Evolutionary conservation across 139 green algal species (phyloP).

Genomic region (Picochlorum sp.): DNA sequence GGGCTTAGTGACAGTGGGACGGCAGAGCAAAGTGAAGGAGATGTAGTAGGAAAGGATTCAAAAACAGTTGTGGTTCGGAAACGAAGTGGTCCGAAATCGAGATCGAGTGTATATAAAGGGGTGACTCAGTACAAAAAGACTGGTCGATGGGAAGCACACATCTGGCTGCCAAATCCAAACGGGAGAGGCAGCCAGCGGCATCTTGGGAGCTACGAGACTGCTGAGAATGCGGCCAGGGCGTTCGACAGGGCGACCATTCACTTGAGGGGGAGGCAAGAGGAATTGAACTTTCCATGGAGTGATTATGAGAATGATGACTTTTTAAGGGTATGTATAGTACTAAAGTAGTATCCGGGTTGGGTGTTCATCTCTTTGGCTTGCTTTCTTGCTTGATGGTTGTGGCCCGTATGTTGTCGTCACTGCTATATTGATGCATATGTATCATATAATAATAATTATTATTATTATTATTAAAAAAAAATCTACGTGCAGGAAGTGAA

Average conservation of each 20-base stretch:
- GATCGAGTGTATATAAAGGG: background rate
- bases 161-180: constrained; percentile 14
- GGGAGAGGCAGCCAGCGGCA: constrained; percentile 10
- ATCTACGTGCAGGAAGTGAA: too few species aligned
- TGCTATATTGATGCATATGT: too few species aligned
- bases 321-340: background rate
- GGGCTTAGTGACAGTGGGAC: too few species aligned
- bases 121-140: constrained; percentile 25
- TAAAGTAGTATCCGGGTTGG: too few species aligned
- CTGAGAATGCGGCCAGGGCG: constrained; percentile 3
- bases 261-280: background rate
- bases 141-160: constrained; percentile 22
- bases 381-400: too few species aligned
- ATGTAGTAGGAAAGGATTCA: too few species aligned
- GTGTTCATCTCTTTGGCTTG: too few species aligned
- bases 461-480: too few species aligned
- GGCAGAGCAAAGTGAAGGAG: too few species aligned
- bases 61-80: background rate
- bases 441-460: too few species aligned
- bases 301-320: constrained; percentile 7
- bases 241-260: constrained; percentile 4
- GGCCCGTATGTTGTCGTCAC: too few species aligned
- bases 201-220: constrained; percentile 7
- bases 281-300: constrained; percentile 9
- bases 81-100: background rate